These are phyloP conservation scores for Naematelia encephala DNA, from an alignment of 768 basidiomycete genomes.

Conservation along the genomic window DNA sequence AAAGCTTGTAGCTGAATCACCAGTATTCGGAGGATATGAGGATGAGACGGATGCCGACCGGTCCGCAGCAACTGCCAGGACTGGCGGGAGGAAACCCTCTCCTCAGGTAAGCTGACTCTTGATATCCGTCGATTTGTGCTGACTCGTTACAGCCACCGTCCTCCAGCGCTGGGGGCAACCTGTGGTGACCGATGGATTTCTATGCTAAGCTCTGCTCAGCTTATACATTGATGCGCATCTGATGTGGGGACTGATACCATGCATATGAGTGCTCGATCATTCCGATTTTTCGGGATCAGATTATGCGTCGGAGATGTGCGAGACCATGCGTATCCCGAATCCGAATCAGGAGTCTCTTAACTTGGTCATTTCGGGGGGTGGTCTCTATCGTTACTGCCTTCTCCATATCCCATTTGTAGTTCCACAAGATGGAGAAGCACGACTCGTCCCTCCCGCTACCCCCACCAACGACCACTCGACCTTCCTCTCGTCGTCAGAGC, in stretches of 20 bases:
- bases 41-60: conserved; percentile 39
- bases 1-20: conserved; percentile 4
- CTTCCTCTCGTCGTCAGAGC: background rate
- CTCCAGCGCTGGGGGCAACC: background rate
- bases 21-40: conserved; percentile 41
- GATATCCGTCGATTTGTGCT: background rate
- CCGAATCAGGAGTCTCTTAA: background rate
- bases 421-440: background rate
- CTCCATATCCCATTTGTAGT: background rate
- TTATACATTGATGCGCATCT: too few species aligned
- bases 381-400: too few species aligned
- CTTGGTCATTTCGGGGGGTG: background rate
- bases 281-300: too few species aligned
- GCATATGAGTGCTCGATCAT: too few species aligned
- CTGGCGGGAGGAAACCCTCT: conserved; percentile 36
- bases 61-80: conserved; percentile 12
- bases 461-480: background rate
- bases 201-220: too few species aligned
- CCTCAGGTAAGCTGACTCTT: conserved; percentile 9
- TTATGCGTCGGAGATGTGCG: background rate
- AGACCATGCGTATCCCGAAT: background rate
- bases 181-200: too few species aligned
- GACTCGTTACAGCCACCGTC: too few species aligned
- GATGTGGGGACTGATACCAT: too few species aligned
- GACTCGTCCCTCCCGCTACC: background rate